Evolutionary conservation across 495 filamentous ascomycete species (phyloP), one percentile per base, ranked within the genome.

Genomic region (Penicillium daleae): DNA sequence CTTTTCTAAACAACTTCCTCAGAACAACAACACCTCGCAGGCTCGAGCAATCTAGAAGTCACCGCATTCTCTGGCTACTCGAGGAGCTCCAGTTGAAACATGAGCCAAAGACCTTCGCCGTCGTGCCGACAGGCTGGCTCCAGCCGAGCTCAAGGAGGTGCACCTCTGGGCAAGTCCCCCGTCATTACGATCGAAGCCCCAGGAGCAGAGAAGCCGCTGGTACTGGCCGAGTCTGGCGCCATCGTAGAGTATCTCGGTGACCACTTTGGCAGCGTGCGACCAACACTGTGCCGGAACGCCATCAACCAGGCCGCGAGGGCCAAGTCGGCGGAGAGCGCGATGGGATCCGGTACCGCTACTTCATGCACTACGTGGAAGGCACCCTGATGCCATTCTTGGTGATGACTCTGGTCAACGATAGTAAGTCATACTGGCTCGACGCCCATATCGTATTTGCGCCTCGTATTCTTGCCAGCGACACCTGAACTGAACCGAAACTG

Each of bases 91-190:
- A 85, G n/a, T 56, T 97, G 29, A 76, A 87, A 51, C 97, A 94
- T 78, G 84, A 91, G 56, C 73, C 97, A 55, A 85, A 92, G 65
- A 84, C 84, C 51, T 95, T 87, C 83, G 86, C 62, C 89, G 93
- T 40, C 72, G 73, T 42, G 61, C 78, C 26, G 73, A 87, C 66
- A 79, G 78, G 74, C 74, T 89, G 8, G 93, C 93, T 0, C 92
- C 92, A 0, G 67, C 80, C 0, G 89, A 89, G 61, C 81, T 96
- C 32, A 88, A 90, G 69, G 74, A 91, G 42, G 74, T 97, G 21
- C 93, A 97, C 71, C 89, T 90, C 82, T 97, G 8, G 93, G 93
- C 19, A 97, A 97, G 69, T 88, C 90, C 0, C 93, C 93, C 3
- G 68, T 94, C 6, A 73, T 97, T 57, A 82, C 80, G 8, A 71